Evolutionary conservation across 2,329 filamentous ascomycete species (phyloP), one percentile per base, ranked within the genome.

Genomic region (Cercospora berteroae): DNA sequence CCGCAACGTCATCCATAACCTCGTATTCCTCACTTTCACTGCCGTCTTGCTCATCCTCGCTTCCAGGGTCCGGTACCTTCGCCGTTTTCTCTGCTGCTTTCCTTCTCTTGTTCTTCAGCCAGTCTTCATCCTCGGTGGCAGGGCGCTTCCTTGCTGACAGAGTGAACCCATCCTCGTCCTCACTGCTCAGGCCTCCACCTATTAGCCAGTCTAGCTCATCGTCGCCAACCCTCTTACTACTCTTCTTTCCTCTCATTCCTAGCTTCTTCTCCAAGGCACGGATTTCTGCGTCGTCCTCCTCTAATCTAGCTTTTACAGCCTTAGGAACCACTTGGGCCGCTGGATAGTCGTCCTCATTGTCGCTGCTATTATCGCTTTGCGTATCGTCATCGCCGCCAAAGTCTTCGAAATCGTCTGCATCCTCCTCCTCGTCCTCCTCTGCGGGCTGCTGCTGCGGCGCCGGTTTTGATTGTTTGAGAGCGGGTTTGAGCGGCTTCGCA

Each of bases 231-330:
- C 67, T 69, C 71, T 91, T 90, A 0, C 89, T 89, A 0, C 89
- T 89, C 75, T 93, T 96, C 68, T 90, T 90, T 25, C 88, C 87
- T 76, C 89, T 92, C 36, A 97, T 85, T 0, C 95, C 94, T 3
- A 99, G 82, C 75, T 92, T 96, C 78, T 90, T 93, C 81, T 99
- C 95, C 33, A 97, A 82, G 2, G 89, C 89, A 20, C 90, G 89
- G 72, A 99, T 98, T 73, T 97, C 93, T 2, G 89, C 91, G 75
- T 98, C 93, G 67, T 99, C 94, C 69, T 92, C 84, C 0, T 87
- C 89, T 4, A 97, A 81, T 72, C 86, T 88, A 3, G 89, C 70
- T 59, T 73, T 75, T 9, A 70, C 74, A 20, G 70, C 67, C 44
- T 67, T 64, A 39, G 74, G 60, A 6, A 72, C 58, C 39, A 64